phyloP scores from a whole-genome alignment of 129 eudicot genomes.

The Apium graveolens region DNA sequence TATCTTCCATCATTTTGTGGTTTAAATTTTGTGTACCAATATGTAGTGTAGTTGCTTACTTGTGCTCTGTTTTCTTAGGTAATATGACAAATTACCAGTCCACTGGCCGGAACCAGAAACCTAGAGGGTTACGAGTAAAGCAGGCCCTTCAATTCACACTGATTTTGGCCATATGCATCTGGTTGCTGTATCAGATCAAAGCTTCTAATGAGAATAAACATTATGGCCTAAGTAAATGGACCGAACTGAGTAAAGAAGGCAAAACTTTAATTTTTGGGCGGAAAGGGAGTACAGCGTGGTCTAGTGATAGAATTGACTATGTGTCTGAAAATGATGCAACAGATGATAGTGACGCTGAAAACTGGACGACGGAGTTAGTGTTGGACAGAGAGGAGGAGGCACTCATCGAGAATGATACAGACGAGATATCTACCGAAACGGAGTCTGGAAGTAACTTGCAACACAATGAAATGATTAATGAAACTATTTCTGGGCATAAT shows the following conservation, averaged over 20 bases:
- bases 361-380: not conserved
- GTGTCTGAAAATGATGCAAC: not conserved
- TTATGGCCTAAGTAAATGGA: not conserved
- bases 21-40: not conserved
- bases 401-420: not conserved
- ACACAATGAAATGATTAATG: not conserved
- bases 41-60: not conserved
- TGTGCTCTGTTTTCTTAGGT: not conserved
- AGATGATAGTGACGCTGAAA: not conserved
- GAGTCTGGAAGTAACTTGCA: not conserved
- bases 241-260: constrained; percentile 2
- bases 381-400: not conserved
- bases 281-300: constrained; percentile 16
- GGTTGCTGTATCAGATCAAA: constrained; percentile 29
- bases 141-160: constrained; percentile 15
- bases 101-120: constrained; percentile 9
- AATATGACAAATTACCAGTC: constrained; percentile 20
- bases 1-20: not conserved
- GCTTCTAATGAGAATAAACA: not conserved
- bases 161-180: constrained; percentile 19
- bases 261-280: constrained; percentile 15
- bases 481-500: not conserved
- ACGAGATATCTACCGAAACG: not conserved
- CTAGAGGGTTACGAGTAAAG: constrained; percentile 10
- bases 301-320: not conserved